Base-by-base conservation (phyloP, 805 yeast species). In the Zygoascus ofunaensis region DNA sequence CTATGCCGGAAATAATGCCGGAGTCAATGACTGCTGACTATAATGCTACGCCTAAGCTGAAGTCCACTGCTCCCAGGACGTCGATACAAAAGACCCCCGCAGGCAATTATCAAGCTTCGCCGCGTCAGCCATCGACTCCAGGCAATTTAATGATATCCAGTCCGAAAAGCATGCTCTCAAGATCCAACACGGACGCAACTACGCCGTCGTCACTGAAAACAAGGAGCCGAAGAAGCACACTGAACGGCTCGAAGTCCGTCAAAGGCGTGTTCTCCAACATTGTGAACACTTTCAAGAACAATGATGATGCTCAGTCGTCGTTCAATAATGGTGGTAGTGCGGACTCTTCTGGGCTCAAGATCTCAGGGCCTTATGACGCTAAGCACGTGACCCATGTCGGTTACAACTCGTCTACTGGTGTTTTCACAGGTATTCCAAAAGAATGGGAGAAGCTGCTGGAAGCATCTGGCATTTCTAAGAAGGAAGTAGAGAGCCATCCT, bases 301-400 rank as follows among this genome's bases (percentile, higher is more conserved):
- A 34, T 32, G 20, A 37, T 8, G 45, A 24, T 2, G 39, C 34
- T 18, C 18, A 34, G 18, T 19, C 39, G 12, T n/a, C n/a, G n/a
- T n/a, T n/a, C n/a, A 37, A 37, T 18, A 38, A 37, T 20, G 14
- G 26, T 7, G 37, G 42, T n/a, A 36, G 24, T 5, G 24, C 36
- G 19, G 24, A 19, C 23, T 37, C 55, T 15, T 40, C 26, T 23
- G 23, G 50, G 15, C 50, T 57, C 17, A 78, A 78, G 52, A 92
- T 90, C 41, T 84, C 95, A n/a, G 80, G 87, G 0, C 98, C 98
- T 0, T 87, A 82, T 61, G 87, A 86, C 56, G 82, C 92, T 15
- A 80, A 85, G 57, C 95, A 89, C 58, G 82, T 87, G 30, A 87
- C 92, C n/a, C 97, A 92, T 60, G 97, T 92, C 7, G 96, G 95